Evolutionary conservation across 2,329 filamentous ascomycete species (phyloP).

Genomic region (Endoconidiophora polonica): DNA sequence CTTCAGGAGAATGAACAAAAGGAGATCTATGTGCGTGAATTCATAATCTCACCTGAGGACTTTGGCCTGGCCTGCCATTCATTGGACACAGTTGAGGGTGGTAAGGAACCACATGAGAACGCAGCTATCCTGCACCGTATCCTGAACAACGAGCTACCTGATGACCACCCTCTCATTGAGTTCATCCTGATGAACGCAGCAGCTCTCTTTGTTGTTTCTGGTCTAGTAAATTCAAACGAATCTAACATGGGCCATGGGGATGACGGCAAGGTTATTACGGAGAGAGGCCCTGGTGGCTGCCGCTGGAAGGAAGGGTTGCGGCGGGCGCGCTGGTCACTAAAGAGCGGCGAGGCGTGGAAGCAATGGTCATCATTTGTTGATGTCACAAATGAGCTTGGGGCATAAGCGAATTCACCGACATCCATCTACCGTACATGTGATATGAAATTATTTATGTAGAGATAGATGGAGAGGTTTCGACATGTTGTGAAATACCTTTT

Average conservation of each 20-base stretch:
- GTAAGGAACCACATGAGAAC: conserved; percentile 75
- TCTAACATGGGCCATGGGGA: conserved; percentile 68
- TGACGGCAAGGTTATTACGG: conserved; percentile 62
- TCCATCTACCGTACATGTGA: no score
- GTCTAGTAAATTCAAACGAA: conserved; percentile 67
- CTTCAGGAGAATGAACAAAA: conserved; percentile 29
- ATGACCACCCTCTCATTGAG: conserved; percentile 70
- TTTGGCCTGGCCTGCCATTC: conserved; percentile 69
- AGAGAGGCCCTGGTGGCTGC: conserved; percentile 69
- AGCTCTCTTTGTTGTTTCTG: conserved; percentile 68
- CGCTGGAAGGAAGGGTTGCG: conserved; percentile 92
- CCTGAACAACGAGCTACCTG: conserved; percentile 52
- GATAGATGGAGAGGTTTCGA: no score
- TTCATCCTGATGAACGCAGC: conserved; percentile 94
- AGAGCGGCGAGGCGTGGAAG: conserved; percentile 70
- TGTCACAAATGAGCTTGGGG: conserved; percentile 32
- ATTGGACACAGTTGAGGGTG: conserved; percentile 62
- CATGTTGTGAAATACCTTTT: no score
- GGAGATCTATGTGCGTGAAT: conserved; percentile 49
- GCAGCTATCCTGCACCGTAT: conserved; percentile 68
- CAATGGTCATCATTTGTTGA: conserved; percentile 75
- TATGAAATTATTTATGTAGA: no score
- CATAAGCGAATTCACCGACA: not conserved
- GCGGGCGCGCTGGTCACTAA: conserved; percentile 72
- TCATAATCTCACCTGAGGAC: conserved; percentile 64